Conservation (phyloP, 495 filamentous ascomycete species). For the Xylaria grammica region DNA sequence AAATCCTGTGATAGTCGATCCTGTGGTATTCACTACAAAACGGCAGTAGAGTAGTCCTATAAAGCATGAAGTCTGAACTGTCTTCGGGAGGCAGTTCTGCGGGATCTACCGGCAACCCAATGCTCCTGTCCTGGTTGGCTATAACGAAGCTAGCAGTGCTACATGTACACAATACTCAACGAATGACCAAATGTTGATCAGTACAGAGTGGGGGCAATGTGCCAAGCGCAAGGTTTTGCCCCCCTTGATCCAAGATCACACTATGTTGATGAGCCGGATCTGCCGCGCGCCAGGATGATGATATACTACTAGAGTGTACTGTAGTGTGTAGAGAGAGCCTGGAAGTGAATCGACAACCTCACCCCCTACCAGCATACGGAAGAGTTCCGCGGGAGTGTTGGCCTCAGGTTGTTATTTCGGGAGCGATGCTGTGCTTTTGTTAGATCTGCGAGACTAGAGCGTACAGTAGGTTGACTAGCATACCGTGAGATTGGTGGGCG, state of each 20-base stretch:
- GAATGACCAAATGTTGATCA: conserved; percentile 12
- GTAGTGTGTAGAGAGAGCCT: too few species aligned
- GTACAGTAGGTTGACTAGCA: background rate
- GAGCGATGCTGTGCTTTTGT: background rate
- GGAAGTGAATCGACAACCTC: conserved; percentile 1
- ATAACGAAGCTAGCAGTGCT: conserved; percentile 7
- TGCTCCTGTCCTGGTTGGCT: conserved; percentile 10
- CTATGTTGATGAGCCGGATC: conserved; percentile 19
- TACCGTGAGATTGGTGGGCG: conserved; percentile 16
- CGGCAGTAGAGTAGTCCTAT: background rate
- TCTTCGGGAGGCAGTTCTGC: conserved; percentile 6
- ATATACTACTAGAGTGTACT: too few species aligned
- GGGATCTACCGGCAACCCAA: conserved; percentile 18
- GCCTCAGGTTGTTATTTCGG: background rate
- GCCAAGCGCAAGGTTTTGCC: conserved; percentile 18
- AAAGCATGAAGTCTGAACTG: conserved; percentile 10
- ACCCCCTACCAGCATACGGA: conserved; percentile 1
- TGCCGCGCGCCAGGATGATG: conserved; percentile 7
- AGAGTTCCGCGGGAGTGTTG: conserved; percentile 10
- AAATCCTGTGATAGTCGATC: conserved; percentile 16
- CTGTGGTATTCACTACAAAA: background rate
- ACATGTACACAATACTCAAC: background rate
- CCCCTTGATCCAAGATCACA: conserved; percentile 23
- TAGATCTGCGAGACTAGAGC: conserved; percentile 4
- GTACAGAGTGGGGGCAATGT: conserved; percentile 17